Base-by-base conservation (phyloP, 2,329 filamentous ascomycete genomes). In the Podosphaera xanthii region DNA sequence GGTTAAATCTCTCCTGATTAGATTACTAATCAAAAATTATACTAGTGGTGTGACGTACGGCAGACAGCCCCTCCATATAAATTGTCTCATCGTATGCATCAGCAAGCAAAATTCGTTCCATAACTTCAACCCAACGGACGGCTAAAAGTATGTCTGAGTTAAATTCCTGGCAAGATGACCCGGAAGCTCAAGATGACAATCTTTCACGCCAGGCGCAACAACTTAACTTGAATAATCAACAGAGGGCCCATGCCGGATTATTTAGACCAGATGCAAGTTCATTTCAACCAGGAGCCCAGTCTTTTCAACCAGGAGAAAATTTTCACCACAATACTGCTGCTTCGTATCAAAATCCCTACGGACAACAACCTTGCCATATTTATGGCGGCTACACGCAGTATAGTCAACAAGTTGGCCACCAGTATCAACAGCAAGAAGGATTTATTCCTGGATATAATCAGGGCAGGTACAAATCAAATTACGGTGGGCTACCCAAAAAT, bases 131-230 rank as follows among this genome's bases (percentile, higher is more conserved):
- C 5, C 36, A 40, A 40, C 10, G 10, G 36, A 6, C 36, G 1
- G 36, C 38, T 57, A 64, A 66, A 22, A 22, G 52, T 69, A 95
- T 95, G 89, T 85, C 90, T 67, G 83, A 90, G 72, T 86, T 88
- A 68, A 89, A 94, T 72, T 95, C 89, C 63, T 97, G 92, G 87
- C 90, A 97, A 74, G 88, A 94, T 69, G 87, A 90, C 68, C 82
- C 83, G 68, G 77, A 83, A 59, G 82, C 81, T 63, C 84, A 87
- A 76, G 84, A 90, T 67, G 84, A 79, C 64, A 72, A 87, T 67
- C 81, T 94, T 71, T 80, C 86, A 62, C 82, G 82, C 67, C 86
- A 90, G 76, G 74, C 86, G 67, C 81, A 84, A 71, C 83, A 85
- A 70, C 78, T 89, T 71, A 87, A 88, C 71, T 70, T 90, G 68